Percentiles rank a stretch among this genome's conserved stretches.
Evolutionary conservation across 768 basidiomycete genomes (phyloP).

Genomic region (Lactarius indigo): DNA sequence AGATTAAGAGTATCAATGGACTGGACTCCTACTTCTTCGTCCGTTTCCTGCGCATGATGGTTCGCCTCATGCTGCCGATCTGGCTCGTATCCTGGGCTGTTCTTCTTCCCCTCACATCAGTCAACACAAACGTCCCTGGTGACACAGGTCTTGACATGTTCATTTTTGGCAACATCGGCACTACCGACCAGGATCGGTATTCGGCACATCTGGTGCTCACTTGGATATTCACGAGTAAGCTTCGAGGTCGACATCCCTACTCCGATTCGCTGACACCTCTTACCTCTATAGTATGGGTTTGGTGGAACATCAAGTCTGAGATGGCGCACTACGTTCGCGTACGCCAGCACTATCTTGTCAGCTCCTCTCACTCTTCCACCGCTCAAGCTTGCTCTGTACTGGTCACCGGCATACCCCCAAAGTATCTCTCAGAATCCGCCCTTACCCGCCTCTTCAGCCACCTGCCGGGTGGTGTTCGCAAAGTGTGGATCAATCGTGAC

Average conservation of each 20-base stretch:
- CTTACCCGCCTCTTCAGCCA: conserved; percentile 68
- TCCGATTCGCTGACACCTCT: background rate
- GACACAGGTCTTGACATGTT: conserved; percentile 63
- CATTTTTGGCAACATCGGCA: conserved; percentile 75
- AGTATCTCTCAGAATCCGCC: conserved; percentile 68
- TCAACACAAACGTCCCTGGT: conserved; percentile 44
- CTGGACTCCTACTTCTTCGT: conserved; percentile 93
- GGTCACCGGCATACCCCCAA: conserved; percentile 81
- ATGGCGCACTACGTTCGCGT: conserved; percentile 75
- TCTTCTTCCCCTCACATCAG: conserved; percentile 71
- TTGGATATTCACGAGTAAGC: conserved; percentile 74
- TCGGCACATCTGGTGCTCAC: conserved; percentile 76
- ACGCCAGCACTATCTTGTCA: conserved; percentile 81
- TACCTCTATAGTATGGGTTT: conserved; percentile 66
- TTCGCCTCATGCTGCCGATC: conserved; percentile 79
- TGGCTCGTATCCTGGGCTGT: conserved; percentile 89
- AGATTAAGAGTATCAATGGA: conserved; percentile 67
- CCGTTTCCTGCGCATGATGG: conserved; percentile 83
- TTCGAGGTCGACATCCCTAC: background rate
- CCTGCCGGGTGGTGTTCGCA: conserved; percentile 86
- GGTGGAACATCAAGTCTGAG: conserved; percentile 76
- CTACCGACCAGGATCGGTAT: conserved; percentile 52
- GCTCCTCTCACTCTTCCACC: conserved; percentile 64
- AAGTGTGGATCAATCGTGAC: conserved; percentile 90
- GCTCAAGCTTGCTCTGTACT: conserved; percentile 90